phyloP scores from a whole-genome alignment of 495 filamentous ascomycete genomes.

The Penicillium verhagenii region DNA sequence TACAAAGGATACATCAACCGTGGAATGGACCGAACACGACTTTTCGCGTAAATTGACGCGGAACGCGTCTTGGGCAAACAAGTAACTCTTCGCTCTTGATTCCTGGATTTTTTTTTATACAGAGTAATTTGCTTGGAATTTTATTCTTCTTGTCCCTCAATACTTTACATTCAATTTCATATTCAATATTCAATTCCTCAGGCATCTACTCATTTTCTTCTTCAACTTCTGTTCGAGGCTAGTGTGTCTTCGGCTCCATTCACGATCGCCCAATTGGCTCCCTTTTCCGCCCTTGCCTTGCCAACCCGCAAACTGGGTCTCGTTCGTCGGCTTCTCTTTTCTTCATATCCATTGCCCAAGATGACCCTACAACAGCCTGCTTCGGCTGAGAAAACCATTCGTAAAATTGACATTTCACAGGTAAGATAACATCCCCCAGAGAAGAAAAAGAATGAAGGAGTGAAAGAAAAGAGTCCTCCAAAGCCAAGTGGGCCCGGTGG shows the following conservation, averaged over 20 bases:
- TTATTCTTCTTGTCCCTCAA: too few species aligned
- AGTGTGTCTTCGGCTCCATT: constrained; percentile 17
- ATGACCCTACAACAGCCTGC: constrained; percentile 37
- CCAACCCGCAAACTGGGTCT: constrained; percentile 9
- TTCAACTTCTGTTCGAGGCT: constrained; percentile 1
- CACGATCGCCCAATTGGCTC: constrained; percentile 25
- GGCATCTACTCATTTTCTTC: background rate
- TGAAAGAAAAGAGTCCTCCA: background rate
- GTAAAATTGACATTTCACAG: constrained; percentile 69
- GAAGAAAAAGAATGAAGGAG: background rate
- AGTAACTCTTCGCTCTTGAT: too few species aligned
- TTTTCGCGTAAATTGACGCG: too few species aligned
- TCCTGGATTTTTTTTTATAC: too few species aligned
- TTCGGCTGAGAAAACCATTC: constrained; percentile 43
- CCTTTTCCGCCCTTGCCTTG: constrained; percentile 30
- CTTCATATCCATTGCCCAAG: constrained; percentile 17
- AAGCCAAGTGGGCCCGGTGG: background rate
- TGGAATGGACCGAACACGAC: too few species aligned
- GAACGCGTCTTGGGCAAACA: too few species aligned
- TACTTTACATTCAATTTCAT: too few species aligned
- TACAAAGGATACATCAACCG: too few species aligned
- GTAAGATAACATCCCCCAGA: constrained; percentile 46
- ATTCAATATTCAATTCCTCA: background rate
- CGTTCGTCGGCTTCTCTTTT: constrained; percentile 13
- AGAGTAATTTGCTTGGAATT: too few species aligned